A percentile compares a stretch with the other conserved stretches of the same genome.
Evolutionary conservation across 2,329 filamentous ascomycete species (phyloP).

Genomic region (Cryphonectria carpinicola): DNA sequence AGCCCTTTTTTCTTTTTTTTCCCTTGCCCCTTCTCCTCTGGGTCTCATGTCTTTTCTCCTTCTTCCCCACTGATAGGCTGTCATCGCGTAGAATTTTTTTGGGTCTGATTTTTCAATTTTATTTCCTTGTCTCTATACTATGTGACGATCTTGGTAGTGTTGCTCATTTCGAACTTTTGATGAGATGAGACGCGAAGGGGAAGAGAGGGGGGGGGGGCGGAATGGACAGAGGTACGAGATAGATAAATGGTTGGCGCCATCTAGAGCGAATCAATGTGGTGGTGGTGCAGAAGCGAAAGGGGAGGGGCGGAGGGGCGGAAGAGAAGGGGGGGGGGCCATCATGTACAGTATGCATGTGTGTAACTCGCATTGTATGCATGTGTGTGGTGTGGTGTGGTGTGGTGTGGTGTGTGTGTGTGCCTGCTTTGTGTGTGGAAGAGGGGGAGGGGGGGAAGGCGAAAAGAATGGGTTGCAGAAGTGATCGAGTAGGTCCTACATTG

Average conservation of each 20-base stretch:
- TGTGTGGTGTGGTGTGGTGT: background rate
- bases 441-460: background rate
- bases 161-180: background rate
- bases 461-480: background rate
- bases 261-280: background rate
- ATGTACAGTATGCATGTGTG: background rate
- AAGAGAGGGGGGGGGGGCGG: background rate
- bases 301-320: background rate
- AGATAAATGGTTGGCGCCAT: background rate
- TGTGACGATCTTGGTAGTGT: background rate
- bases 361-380: background rate
- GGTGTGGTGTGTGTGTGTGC: background rate
- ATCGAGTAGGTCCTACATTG: background rate
- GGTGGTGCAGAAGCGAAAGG: background rate
- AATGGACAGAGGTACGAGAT: background rate
- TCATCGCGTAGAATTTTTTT: background rate
- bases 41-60: background rate
- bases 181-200: background rate
- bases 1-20: background rate
- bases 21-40: no score
- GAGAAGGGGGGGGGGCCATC: background rate
- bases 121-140: background rate
- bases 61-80: background rate
- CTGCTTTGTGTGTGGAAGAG: background rate
- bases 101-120: background rate